Evolutionary conservation across 305 asterid genomes (phyloP).

Genomic region (Solanum hybrid): DNA sequence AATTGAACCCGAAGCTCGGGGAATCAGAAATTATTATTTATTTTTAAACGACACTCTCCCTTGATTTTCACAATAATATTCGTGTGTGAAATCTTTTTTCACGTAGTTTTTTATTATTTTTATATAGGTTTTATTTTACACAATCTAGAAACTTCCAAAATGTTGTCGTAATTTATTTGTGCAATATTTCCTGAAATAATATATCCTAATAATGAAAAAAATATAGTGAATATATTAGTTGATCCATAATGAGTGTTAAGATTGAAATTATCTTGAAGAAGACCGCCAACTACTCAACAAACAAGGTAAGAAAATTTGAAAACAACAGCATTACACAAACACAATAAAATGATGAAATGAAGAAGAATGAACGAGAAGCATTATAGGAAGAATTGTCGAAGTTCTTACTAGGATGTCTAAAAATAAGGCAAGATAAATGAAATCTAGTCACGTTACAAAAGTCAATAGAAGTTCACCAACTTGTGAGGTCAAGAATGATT

Average conservation of each 20-base stretch:
- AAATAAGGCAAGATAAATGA: not conserved
- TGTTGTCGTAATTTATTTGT: no score
- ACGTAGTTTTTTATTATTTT: accelerated
- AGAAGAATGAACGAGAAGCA: not conserved
- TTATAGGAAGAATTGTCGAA: no score
- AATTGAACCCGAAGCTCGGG: not conserved
- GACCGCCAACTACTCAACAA: no score
- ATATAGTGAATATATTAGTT: no score
- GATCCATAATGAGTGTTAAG: no score
- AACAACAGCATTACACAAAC: no score
- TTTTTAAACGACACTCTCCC: not conserved
- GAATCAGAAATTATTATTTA: no score
- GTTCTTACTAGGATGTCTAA: no score
- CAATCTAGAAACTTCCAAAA: not conserved
- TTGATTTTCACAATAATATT: not conserved
- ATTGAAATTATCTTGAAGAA: no score
- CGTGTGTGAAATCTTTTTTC: not conserved
- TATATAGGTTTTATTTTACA: not conserved
- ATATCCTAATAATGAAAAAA: no score
- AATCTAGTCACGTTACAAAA: not conserved
- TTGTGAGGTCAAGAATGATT: not conserved
- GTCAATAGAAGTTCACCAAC: no score
- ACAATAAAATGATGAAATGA: not conserved
- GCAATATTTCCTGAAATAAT: not conserved
- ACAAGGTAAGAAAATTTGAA: no score